Evolutionary conservation across 2,329 filamentous ascomycete species (phyloP).

Genomic region (Beauveria caledonica): DNA sequence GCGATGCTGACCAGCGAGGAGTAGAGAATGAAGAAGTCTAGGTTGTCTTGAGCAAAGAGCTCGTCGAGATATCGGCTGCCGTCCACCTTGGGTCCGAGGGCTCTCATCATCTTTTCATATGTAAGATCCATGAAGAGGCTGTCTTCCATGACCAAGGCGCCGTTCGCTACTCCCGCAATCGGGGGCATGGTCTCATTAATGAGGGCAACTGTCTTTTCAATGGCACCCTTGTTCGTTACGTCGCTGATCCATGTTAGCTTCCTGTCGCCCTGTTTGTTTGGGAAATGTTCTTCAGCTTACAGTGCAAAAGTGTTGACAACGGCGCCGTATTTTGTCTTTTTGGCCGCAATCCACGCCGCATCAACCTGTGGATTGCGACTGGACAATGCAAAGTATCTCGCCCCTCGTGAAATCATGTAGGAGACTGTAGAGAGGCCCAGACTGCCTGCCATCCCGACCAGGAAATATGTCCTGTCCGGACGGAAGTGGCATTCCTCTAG

Average conservation of each 20-base stretch:
- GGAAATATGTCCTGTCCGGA: constrained; percentile 20
- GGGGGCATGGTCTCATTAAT: constrained; percentile 24
- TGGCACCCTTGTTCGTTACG: constrained; percentile 15
- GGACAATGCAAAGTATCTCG: constrained; percentile 26
- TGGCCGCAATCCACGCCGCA: neutral
- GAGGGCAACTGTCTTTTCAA: constrained; percentile 9
- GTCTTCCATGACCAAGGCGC: constrained; percentile 28
- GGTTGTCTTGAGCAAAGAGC: neutral
- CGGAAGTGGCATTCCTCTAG: constrained; percentile 2
- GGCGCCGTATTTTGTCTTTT: neutral
- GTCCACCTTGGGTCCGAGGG: constrained; percentile 9
- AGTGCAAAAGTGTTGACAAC: constrained; percentile 2
- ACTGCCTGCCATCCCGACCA: constrained; percentile 24
- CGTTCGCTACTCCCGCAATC: constrained; percentile 29
- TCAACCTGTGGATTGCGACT: constrained; percentile 28
- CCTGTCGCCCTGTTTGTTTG: neutral
- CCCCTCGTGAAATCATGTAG: constrained; percentile 29
- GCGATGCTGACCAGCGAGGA: constrained; percentile 7
- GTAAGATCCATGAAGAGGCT: constrained; percentile 17
- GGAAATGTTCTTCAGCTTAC: neutral
- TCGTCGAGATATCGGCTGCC: constrained; percentile 11
- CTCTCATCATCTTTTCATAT: neutral
- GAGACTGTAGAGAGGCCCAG: constrained; percentile 27
- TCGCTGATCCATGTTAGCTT: constrained; percentile 7
- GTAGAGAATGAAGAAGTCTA: constrained; percentile 14